Evolutionary conservation across 768 basidiomycete species (phyloP).

Genomic region (Trametes sanguinea): DNA sequence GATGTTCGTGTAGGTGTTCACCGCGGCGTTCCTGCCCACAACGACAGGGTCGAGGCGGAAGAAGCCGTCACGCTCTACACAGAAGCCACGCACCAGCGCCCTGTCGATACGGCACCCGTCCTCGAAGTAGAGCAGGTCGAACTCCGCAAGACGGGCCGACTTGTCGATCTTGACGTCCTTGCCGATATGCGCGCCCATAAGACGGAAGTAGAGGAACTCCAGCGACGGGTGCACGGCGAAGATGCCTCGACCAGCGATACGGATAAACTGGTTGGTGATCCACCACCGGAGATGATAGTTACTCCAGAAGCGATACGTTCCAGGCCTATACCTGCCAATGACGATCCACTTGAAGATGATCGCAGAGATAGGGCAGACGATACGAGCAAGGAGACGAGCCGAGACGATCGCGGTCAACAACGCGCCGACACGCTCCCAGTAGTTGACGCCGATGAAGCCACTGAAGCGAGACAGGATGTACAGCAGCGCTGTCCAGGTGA

Average conservation of each 20-base stretch:
- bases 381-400: constrained; percentile 38
- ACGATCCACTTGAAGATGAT: constrained; percentile 50
- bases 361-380: constrained; percentile 41
- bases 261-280: constrained; percentile 43
- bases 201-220: constrained; percentile 44
- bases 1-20: constrained; percentile 49
- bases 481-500: constrained; percentile 46
- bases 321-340: constrained; percentile 43
- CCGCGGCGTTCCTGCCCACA: constrained; percentile 40
- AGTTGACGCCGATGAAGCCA: constrained; percentile 31
- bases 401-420: constrained; percentile 39
- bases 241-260: constrained; percentile 45
- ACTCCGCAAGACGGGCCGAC: constrained; percentile 44
- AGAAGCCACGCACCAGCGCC: constrained; percentile 44
- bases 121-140: constrained; percentile 44
- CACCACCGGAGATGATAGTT: constrained; percentile 46
- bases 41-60: constrained; percentile 44
- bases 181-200: constrained; percentile 48
- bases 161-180: constrained; percentile 42
- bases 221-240: constrained; percentile 42
- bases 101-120: constrained; percentile 49
- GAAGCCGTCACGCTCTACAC: constrained; percentile 47
- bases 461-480: constrained; percentile 41
- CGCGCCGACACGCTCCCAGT: constrained; percentile 39
- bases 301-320: constrained; percentile 36